Evolutionary conservation across 2,329 filamentous ascomycete genomes (phyloP), one percentile per base, ranked within the genome.

Genomic region (Alternaria ventricosa): DNA sequence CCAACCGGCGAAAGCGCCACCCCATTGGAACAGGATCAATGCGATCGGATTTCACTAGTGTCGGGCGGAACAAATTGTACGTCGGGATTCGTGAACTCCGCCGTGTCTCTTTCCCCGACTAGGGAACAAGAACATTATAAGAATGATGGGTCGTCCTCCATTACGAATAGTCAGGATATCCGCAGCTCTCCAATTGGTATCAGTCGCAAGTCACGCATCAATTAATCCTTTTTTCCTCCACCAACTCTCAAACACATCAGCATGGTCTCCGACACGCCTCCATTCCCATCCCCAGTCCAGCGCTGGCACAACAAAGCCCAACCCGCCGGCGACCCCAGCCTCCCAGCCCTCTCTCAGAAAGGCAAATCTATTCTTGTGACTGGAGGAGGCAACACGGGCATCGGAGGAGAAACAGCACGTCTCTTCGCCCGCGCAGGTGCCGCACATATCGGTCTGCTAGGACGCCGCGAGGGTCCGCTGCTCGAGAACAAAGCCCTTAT

Each of bases 381-480:
- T 4, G 84, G 83, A 20, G 60, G 55, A 15, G 71, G 68, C 7
- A 82, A 82, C 7, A 81, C 71, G 5, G 84, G 84, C 12, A 85
- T 86, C 41, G 83, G 84, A 33, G 76, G 75, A 45, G 81, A 77
- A 51, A 84, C 80, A 6, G 82, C 82, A 6, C 71, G 55, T 23
- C 72, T 69, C 64, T 86, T 85, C 56, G 83, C 83, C 11, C 49
- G 73, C 65, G 82, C 84, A 59, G 82, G 83, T 8, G 83, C 83
- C 1, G 71, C 78, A 46, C 73, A 74, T 0, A 82, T 87, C 51
- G 79, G 77, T 9, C 75, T 87, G 7, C 68, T 85, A 1, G 84
- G 83, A 23, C 81, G 84, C 20, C 73, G 69, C 23, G 63, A 66
- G 75, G 41, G 74, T 66, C 68, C 79, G 36, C 65, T 78, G 4